Conservation (phyloP, 495 filamentous ascomycete species). For the Xylaria nigripes region DNA sequence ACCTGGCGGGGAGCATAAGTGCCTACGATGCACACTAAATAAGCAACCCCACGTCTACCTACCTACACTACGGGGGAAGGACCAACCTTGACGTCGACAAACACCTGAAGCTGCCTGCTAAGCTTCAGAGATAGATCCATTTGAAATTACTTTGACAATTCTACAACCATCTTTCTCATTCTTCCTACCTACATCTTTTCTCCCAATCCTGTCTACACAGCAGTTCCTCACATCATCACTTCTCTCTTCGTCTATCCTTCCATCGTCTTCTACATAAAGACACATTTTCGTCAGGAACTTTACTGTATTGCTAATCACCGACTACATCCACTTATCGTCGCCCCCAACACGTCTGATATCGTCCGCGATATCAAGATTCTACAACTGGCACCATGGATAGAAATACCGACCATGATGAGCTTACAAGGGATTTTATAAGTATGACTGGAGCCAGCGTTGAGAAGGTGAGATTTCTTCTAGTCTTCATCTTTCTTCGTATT, state of each 20-base stretch:
- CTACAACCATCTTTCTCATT: too few species aligned
- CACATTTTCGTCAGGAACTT: too few species aligned
- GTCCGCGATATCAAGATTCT: neutral
- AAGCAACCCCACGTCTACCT: too few species aligned
- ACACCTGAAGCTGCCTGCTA: neutral
- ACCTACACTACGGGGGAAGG: too few species aligned
- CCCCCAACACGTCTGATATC: neutral
- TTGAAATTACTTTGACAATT: neutral
- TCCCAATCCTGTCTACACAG: too few species aligned
- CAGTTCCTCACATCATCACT: too few species aligned
- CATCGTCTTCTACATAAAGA: too few species aligned
- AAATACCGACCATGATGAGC: slow-evolving; percentile 51
- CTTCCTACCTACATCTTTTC: too few species aligned
- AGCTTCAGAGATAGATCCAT: neutral
- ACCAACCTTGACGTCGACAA: neutral
- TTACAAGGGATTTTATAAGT: slow-evolving; percentile 64
- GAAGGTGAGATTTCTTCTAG: slow-evolving; percentile 44
- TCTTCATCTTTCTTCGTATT: neutral
- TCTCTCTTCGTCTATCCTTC: too few species aligned
- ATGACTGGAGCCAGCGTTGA: slow-evolving; percentile 59
- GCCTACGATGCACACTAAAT: too few species aligned
- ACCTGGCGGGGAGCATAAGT: too few species aligned
- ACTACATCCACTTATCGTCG: too few species aligned
- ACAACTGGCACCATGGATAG: slow-evolving; percentile 34
- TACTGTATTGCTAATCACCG: neutral